Conservation (phyloP, 306 rosid genomes). For the Rosa persica region DNA sequence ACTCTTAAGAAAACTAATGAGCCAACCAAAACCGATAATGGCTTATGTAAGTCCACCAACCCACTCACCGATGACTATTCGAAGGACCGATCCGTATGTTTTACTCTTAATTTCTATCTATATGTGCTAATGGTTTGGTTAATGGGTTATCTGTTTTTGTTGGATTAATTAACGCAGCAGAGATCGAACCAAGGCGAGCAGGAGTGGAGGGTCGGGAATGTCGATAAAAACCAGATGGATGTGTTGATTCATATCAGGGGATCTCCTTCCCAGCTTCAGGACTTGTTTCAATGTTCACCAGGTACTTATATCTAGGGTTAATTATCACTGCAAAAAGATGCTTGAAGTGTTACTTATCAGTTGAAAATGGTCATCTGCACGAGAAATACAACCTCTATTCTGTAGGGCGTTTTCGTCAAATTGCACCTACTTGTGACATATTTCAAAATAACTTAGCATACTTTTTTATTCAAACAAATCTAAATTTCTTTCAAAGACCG, state of each 20-base stretch:
- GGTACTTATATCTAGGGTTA: not conserved
- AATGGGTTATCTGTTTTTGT: not conserved
- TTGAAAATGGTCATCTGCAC: not conserved
- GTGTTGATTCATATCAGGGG: not conserved
- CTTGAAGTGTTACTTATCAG: not conserved
- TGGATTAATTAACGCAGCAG: not conserved
- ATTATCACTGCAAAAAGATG: not conserved
- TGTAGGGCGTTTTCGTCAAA: no score
- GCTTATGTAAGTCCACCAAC: not conserved
- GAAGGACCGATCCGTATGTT: not conserved
- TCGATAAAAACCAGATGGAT: not conserved
- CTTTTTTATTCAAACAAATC: no score
- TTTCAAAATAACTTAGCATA: no score
- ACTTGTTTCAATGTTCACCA: not conserved
- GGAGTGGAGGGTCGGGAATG: not conserved
- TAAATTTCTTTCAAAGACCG: no score
- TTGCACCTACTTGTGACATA: no score
- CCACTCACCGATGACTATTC: not conserved
- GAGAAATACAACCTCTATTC: no score
- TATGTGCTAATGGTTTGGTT: not conserved
- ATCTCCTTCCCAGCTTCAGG: not conserved
- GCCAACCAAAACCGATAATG: not conserved
- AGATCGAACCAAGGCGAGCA: not conserved
- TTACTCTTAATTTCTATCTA: not conserved
- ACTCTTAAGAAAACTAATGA: not conserved